Percentiles rank a stretch among this genome's conserved stretches.
These are phyloP conservation scores for Lepidopterella palustris DNA, from an alignment of 495 filamentous ascomycete species.

Conservation along the genomic window DNA sequence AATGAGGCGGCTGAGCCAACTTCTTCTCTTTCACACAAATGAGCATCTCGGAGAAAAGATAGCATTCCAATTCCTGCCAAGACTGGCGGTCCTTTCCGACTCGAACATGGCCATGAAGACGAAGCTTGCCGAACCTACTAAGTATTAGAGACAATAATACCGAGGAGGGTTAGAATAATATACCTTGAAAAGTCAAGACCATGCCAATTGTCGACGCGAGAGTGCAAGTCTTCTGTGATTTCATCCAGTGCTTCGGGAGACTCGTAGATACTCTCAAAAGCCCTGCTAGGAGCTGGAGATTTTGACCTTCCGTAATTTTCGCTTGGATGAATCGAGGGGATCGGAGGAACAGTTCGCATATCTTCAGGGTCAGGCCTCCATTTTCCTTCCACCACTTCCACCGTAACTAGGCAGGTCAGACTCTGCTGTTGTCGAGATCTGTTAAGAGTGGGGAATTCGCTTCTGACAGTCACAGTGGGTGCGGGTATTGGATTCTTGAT, in stretches of 20 bases:
- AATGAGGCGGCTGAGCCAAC: conserved; percentile 48
- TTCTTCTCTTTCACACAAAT: conserved; percentile 99
- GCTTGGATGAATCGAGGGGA: conserved; percentile 43
- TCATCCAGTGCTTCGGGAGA: conserved; percentile 65
- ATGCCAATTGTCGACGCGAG: conserved; percentile 95
- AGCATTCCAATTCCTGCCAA: conserved; percentile 98
- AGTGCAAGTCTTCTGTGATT: conserved; percentile 78
- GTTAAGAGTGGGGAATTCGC: conserved; percentile 92
- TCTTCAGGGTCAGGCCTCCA: conserved; percentile 86
- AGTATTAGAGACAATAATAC: neutral
- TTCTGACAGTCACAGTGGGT: conserved; percentile 84
- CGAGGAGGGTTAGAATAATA: conserved; percentile 6
- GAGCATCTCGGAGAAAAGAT: conserved; percentile 96
- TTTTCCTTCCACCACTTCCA: conserved; percentile 89
- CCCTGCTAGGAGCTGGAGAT: conserved; percentile 25
- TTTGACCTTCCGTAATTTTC: conserved; percentile 22
- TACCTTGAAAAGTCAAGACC: conserved; percentile 91
- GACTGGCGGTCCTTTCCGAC: conserved; percentile 96
- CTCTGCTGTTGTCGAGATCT: conserved; percentile 91
- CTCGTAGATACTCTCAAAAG: conserved; percentile 40
- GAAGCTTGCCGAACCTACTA: conserved; percentile 82
- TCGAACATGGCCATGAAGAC: conserved; percentile 81
- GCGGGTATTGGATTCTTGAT: conserved; percentile 88
- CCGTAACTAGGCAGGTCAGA: conserved; percentile 86
- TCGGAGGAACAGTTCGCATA: conserved; percentile 56